Percentiles rank a stretch among this genome's conserved stretches.
Evolutionary conservation across 805 yeast species (phyloP).

Genomic region (Sporopachydermia quercuum): DNA sequence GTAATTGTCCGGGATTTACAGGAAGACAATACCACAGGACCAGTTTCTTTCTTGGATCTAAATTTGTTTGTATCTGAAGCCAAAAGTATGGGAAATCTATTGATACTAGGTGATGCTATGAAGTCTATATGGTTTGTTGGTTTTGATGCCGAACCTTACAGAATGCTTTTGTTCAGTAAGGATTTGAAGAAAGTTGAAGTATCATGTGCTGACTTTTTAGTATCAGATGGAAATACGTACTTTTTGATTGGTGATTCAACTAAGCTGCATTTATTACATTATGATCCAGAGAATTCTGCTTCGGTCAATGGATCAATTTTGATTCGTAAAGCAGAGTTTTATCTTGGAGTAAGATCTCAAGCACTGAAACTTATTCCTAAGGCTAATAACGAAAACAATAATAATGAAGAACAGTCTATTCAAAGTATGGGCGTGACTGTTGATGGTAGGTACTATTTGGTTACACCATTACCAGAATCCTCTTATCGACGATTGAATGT

Average conservation of each 20-base stretch:
- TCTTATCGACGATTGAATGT: conserved; percentile 70
- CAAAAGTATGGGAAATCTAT: conserved; percentile 68
- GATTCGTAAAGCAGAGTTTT: conserved; percentile 55
- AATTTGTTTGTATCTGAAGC: conserved; percentile 65
- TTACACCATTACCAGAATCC: conserved; percentile 62
- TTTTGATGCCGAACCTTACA: conserved; percentile 83
- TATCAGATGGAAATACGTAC: conserved; percentile 52
- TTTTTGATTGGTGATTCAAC: conserved; percentile 57
- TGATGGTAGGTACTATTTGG: conserved; percentile 68
- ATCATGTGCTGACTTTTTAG: conserved; percentile 60
- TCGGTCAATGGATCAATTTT: conserved; percentile 71
- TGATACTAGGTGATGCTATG: conserved; percentile 69
- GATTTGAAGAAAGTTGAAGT: conserved; percentile 53
- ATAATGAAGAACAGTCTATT: conserved; percentile 21
- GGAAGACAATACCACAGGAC: conserved; percentile 74
- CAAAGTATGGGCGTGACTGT: conserved; percentile 57
- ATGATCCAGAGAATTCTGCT: conserved; percentile 82
- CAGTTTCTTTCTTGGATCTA: conserved; percentile 89
- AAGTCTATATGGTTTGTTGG: conserved; percentile 73
- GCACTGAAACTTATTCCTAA: conserved; percentile 3
- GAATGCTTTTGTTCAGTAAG: conserved; percentile 67
- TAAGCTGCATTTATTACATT: conserved; percentile 59
- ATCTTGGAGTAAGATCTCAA: conserved; percentile 40
- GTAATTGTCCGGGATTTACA: conserved; percentile 66
- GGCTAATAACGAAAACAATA: conserved; percentile 11